Evolutionary conservation across 2,329 filamentous ascomycete species (phyloP), one percentile per base, ranked within the genome.

Genomic region (Aspergillus proliferans): DNA sequence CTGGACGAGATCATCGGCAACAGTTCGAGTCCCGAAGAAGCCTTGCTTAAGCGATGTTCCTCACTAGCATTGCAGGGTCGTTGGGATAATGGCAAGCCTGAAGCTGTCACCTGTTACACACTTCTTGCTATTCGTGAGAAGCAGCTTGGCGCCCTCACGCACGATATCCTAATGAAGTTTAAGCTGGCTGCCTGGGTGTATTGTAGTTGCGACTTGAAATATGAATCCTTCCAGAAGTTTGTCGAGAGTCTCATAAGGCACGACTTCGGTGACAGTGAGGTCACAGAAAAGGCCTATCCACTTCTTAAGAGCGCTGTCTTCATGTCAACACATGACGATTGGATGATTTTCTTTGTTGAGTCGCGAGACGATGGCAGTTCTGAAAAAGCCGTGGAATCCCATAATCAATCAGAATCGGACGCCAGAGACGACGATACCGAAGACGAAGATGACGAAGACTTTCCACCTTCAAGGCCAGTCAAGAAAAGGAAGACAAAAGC

Each of bases 1-100:
- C 53, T 82, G 3, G 72, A 75, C 28, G 64, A 71, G 5, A 73
- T 75, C 9, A 60, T 81, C 5, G 66, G 67, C n/a, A 69, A 65
- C 9, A 76, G 72, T 9, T 55, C 62, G 2, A 43, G 14, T 28
- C 21, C 41, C 4, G 76, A 81, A 56, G 77, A 80, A 51, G 78
- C 77, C 0, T 62, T 83, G n/a, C 59, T 80, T 0, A 79, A 76
- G 59, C 57, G 75, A 53, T 62, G 71, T 56, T 64, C 71, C 40
- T 62, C 66, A 24, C 68, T 72, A 46, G 59, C 61, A 2, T 55
- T 66, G 22, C 59, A 61, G 14, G 56, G 57, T 14, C 49, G 49
- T 18, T 67, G 62, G 55, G 55, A 59, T 10, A 51, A 60, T 30
- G 56, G 61, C 1, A 53, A 60, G 21, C 62, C 64, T 24, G 61